Evolutionary conservation across 805 yeast genomes (phyloP).

Genomic region (Yamadazyma sp.): DNA sequence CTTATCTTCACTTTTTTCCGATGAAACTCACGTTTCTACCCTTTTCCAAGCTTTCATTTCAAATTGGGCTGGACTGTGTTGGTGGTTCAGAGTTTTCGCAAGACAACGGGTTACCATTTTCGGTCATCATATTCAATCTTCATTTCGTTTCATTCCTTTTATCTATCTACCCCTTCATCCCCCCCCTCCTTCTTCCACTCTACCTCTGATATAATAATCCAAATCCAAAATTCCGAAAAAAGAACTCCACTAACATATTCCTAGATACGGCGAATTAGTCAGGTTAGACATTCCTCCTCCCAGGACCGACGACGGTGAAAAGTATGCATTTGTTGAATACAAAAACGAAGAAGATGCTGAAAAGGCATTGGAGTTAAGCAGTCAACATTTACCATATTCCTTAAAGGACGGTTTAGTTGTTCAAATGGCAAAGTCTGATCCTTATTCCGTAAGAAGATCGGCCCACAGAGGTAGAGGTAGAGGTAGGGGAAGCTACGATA

Average conservation of each 20-base stretch:
- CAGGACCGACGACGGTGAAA: slow-evolving; percentile 55
- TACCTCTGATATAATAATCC: slow-evolving; percentile 5
- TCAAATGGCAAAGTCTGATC: slow-evolving; percentile 57
- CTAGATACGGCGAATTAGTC: slow-evolving; percentile 55
- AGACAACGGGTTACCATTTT: neutral
- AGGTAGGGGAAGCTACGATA: slow-evolving; percentile 23
- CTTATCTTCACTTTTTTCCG: no score
- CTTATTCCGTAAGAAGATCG: slow-evolving; percentile 44
- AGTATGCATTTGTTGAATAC: slow-evolving; percentile 65
- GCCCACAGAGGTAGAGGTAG: slow-evolving; percentile 28
- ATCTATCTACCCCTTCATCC: slow-evolving; percentile 6
- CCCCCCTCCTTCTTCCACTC: slow-evolving; percentile 5
- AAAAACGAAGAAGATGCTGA: slow-evolving; percentile 53
- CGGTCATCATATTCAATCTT: slow-evolving; percentile 1
- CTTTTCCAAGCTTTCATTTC: no score
- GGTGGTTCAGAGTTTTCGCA: no score
- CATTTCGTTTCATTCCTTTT: slow-evolving; percentile 6
- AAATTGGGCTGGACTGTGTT: no score
- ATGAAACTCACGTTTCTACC: no score
- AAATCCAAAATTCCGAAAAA: slow-evolving; percentile 1
- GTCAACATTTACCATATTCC: slow-evolving; percentile 45
- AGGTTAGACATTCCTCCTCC: slow-evolving; percentile 66
- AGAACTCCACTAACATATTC: slow-evolving; percentile 11
- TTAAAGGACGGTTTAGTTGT: slow-evolving; percentile 45
- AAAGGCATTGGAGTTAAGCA: slow-evolving; percentile 49